Conservation (phyloP, 73 alveolate species). For the Paramecium pentaurelia region DNA sequence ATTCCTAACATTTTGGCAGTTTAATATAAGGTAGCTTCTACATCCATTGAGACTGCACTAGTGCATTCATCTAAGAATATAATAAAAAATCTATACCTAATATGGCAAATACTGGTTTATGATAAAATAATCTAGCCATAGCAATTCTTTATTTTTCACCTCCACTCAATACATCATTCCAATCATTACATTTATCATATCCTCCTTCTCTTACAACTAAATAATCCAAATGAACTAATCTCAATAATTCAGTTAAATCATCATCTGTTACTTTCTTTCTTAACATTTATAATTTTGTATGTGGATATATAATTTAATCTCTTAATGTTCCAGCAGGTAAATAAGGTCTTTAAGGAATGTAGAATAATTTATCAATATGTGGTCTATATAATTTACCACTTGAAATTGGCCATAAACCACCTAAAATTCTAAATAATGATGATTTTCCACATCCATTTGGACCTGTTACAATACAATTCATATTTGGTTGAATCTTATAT, state of each 20-base stretch:
- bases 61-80: constrained; percentile 84
- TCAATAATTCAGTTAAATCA: constrained; percentile 72
- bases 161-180: constrained; percentile 91
- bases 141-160: constrained; percentile 95
- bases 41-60: constrained; percentile 84
- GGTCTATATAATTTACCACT: constrained; percentile 87
- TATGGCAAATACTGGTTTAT: constrained; percentile 88
- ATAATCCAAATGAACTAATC: constrained; percentile 74
- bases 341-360: constrained; percentile 95
- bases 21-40: constrained; percentile 82
- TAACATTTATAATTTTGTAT: constrained; percentile 61
- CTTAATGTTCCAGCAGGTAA: constrained; percentile 90
- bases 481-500: constrained; percentile 67
- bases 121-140: constrained; percentile 92
- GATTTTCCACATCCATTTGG: constrained; percentile 96
- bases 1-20: constrained; percentile 79
- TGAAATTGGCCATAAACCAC: constrained; percentile 93
- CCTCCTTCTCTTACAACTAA: constrained; percentile 86
- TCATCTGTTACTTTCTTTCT: constrained; percentile 53
- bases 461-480: constrained; percentile 87
- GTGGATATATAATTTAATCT: constrained; percentile 91
- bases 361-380: constrained; percentile 73
- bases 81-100: constrained; percentile 44
- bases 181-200: constrained; percentile 73
- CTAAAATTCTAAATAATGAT: constrained; percentile 90